Evolutionary conservation across 2,329 filamentous ascomycete species (phyloP).

Genomic region (Fonsecaea pedrosoi): DNA sequence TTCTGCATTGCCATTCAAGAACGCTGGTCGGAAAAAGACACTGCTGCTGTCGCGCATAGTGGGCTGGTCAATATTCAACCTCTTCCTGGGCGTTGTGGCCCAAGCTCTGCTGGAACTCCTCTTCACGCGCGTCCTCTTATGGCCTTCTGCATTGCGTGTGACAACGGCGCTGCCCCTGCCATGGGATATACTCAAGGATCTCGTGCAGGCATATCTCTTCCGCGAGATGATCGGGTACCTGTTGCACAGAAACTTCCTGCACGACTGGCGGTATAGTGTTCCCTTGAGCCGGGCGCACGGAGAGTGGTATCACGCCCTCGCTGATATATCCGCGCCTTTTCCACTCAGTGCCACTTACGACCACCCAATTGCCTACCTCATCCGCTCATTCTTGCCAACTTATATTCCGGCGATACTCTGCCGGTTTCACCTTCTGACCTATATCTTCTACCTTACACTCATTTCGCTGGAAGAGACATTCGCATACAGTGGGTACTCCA

Average conservation of each 20-base stretch:
- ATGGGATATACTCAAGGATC: slow-evolving; percentile 64
- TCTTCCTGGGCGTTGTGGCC: slow-evolving; percentile 59
- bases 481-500: slow-evolving; percentile 65
- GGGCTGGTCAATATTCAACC: slow-evolving; percentile 62
- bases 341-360: slow-evolving; percentile 67
- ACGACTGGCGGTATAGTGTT: slow-evolving; percentile 48
- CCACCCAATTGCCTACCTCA: slow-evolving; percentile 62
- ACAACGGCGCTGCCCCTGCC: slow-evolving; percentile 67
- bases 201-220: slow-evolving; percentile 60
- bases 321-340: slow-evolving; percentile 52
- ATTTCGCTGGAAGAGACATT: slow-evolving; percentile 67
- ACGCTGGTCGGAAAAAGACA: slow-evolving; percentile 48
- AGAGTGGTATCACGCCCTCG: slow-evolving; percentile 63
- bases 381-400: slow-evolving; percentile 62
- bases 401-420: slow-evolving; percentile 63
- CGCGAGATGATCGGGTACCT: slow-evolving; percentile 74
- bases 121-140: slow-evolving; percentile 59
- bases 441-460: slow-evolving; percentile 60
- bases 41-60: slow-evolving; percentile 54
- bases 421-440: slow-evolving; percentile 67
- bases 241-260: slow-evolving; percentile 75
- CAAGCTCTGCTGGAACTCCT: slow-evolving; percentile 64
- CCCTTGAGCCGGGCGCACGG: slow-evolving; percentile 52
- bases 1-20: slow-evolving; percentile 55
- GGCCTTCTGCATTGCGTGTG: slow-evolving; percentile 64